These are phyloP conservation scores for Vanilla planifolia DNA, from an alignment of 106 monocot species.

Conservation along the genomic window DNA sequence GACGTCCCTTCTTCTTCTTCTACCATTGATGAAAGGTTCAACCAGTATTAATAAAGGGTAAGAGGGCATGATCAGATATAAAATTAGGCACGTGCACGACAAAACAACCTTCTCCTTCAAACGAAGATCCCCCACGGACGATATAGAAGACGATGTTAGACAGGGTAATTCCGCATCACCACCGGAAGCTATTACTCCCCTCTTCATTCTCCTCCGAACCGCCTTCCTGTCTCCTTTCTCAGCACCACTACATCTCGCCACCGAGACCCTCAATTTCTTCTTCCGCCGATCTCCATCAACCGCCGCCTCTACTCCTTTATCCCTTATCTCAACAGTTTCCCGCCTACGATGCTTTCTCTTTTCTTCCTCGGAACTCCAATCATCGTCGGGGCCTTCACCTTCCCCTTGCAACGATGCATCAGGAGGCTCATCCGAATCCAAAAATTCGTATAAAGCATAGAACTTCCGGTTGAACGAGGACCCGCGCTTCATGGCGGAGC, in stretches of 20 bases:
- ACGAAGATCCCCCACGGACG: not conserved
- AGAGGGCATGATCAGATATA: not conserved
- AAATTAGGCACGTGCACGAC: not conserved
- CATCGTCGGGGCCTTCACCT: not conserved
- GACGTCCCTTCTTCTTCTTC: not conserved
- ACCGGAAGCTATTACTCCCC: not conserved
- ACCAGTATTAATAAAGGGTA: not conserved
- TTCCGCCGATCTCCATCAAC: not conserved
- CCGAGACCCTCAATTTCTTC: not conserved
- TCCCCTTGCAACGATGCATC: not conserved
- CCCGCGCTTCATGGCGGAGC: no score
- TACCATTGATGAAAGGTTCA: not conserved
- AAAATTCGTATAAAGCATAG: not conserved
- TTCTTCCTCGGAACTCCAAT: slow-evolving; percentile 4
- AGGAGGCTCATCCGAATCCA: not conserved
- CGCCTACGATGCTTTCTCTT: not conserved
- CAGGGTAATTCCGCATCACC: not conserved
- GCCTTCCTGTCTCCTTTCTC: not conserved
- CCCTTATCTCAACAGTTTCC: not conserved
- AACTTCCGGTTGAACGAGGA: no score
- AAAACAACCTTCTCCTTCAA: not conserved
- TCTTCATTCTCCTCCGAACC: not conserved
- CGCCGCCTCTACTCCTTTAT: not conserved
- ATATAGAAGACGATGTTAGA: not conserved
- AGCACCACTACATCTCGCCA: not conserved